A percentile compares a stretch with the other conserved stretches of the same genome.
These are phyloP conservation scores for Rhodotorula sp. DNA, from an alignment of 1,284 basidiomycete species.

Conservation along the genomic window DNA sequence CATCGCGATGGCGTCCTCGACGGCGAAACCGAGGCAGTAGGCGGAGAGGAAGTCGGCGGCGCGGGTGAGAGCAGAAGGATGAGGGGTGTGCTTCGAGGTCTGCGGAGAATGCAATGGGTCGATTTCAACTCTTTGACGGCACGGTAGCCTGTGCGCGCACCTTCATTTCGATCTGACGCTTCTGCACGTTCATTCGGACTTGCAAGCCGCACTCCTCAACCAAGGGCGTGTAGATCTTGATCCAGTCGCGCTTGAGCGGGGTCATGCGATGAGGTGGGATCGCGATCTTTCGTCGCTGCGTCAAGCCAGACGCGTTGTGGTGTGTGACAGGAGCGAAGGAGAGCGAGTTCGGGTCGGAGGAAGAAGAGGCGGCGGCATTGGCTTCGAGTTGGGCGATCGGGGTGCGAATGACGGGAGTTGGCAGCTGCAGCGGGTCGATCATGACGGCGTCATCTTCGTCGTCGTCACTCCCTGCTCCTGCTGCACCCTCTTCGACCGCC, in stretches of 20 bases:
- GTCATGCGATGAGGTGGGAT: conserved; percentile 97
- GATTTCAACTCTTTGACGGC: not conserved
- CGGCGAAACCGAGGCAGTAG: conserved; percentile 82
- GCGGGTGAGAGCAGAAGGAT: conserved; percentile 66
- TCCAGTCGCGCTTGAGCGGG: conserved; percentile 94
- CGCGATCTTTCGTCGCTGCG: conserved; percentile 54
- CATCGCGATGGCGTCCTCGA: conserved; percentile 88
- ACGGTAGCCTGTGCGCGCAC: conserved; percentile 54
- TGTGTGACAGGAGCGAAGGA: conserved; percentile 35
- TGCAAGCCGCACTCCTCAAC: conserved; percentile 92
- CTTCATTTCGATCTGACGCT: conserved; percentile 85
- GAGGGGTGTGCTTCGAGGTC: conserved; percentile 84
- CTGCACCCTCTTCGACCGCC: conserved; percentile 13
- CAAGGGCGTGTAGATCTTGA: conserved; percentile 92
- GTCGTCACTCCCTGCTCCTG: conserved; percentile 21
- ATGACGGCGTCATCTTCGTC: conserved; percentile 43
- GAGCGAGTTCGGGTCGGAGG: conserved; percentile 31
- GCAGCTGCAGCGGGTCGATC: conserved; percentile 41
- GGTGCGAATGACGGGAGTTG: conserved; percentile 31
- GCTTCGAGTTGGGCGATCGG: conserved; percentile 24
- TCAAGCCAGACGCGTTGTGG: conserved; percentile 27
- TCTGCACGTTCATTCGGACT: conserved; percentile 91
- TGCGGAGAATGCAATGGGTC: conserved; percentile 47
- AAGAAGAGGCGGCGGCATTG: not conserved
- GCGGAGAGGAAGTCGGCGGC: conserved; percentile 98